Base-by-base conservation (phyloP, 805 yeast species). In the Monosporozyma aerobia region DNA sequence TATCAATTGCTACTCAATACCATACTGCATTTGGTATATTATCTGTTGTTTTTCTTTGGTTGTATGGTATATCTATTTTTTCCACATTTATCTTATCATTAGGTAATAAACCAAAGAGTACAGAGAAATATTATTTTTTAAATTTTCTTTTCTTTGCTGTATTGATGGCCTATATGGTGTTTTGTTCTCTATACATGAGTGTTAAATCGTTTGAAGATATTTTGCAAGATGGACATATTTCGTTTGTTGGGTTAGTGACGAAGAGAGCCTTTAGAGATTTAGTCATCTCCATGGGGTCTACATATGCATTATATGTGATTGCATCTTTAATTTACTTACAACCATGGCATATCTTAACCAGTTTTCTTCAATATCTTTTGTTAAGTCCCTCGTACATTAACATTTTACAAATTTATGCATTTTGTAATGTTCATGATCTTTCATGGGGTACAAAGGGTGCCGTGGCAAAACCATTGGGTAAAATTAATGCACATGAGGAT, bases 371-470 rank as follows among this genome's bases (percentile, higher is more conserved):
- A 69, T 92, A 92, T 65, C 68, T 92, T 54, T 69, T 92, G 56
- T 69, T 92, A 53, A 82, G 90, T 57, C 99, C 99, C 0, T 81
- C 95, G 0, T 94, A 90, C 68, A 83, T 90, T 69, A 90, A 92
- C 63, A 92, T 90, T 51, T 74, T 92, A 64, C 90, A 89, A 68
- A 92, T 92, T 56, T 92, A 92, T 70, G 96, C 98, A 2, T 90
- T 92, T 68, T 90, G 97, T 74, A 92, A 92, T 69, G 85, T 92
- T 55, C 96, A 92, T 68, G 99, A 92, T 73, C 83, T 92, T 48
- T 87, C 97, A 6, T 92, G 98, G 98, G 98, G 98, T 67, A 92
- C 96, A 3, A 88, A 90, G 68, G 96, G 96, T 48, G 88, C 83
- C 49, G 81, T 80, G 10, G 77, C 81, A 47, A 64, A 79, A 74